Percentiles rank a stretch among this genome's conserved stretches.
These are phyloP conservation scores for Penicillium sp. DNA, from an alignment of 2,329 filamentous ascomycete genomes.

Conservation along the genomic window DNA sequence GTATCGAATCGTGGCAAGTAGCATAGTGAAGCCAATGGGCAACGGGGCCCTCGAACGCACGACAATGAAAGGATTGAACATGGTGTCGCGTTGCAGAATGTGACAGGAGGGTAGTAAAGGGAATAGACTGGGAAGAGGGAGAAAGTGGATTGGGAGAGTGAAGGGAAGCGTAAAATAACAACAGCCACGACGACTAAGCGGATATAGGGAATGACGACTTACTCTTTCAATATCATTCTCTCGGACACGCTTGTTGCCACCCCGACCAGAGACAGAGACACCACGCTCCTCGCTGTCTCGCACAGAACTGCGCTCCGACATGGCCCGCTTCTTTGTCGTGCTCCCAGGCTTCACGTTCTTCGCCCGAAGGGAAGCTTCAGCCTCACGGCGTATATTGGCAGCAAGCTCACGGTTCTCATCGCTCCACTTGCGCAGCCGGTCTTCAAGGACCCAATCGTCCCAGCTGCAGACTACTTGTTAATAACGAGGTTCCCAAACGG, in stretches of 20 bases:
- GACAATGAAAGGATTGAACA: too few relatives aligned
- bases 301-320: constrained; percentile 44
- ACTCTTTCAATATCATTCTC: constrained; percentile 52
- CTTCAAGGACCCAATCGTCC: constrained; percentile 97
- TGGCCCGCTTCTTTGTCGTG: constrained; percentile 39
- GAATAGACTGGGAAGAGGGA: not conserved
- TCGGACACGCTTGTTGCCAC: constrained; percentile 44
- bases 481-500: not conserved
- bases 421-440: constrained; percentile 89
- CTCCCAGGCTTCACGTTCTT: constrained; percentile 32
- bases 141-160: not conserved
- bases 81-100: not conserved
- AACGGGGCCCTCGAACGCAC: too few relatives aligned
- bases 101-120: not conserved
- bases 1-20: too few relatives aligned
- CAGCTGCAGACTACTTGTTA: constrained; percentile 55
- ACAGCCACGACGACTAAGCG: not conserved
- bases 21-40: too few relatives aligned
- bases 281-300: constrained; percentile 48
- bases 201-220: constrained; percentile 14
- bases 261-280: constrained; percentile 44
- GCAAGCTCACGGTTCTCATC: constrained; percentile 94
- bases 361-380: constrained; percentile 35
- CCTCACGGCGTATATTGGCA: constrained; percentile 46
- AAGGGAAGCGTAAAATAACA: not conserved